Evolutionary conservation across 2,329 filamentous ascomycete species (phyloP), one percentile per base, ranked within the genome.

Genomic region (Penicillium nordicum): DNA sequence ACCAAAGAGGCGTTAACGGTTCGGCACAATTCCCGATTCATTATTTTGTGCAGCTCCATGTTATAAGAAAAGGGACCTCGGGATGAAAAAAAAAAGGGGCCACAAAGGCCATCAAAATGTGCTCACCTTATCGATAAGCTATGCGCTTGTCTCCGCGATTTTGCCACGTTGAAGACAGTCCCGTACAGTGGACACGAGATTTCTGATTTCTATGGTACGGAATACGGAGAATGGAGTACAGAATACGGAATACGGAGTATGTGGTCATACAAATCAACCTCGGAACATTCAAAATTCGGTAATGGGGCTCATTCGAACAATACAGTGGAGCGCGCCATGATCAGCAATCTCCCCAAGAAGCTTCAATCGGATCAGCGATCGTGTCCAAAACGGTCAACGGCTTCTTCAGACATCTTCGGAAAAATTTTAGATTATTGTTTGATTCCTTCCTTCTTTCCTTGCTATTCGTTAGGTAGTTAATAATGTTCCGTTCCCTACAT

Each of bases 141-240:
- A 36, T 36, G 30, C 23, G 18, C 25, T 50, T 36, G 47, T 32
- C 60, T 63, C 62, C 60, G 43, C 62, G 50, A 57, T 61, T 62
- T 61, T 42, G 58, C 62, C 62, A 64, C 62, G 60, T 63, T 63
- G 8, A 58, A 53, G 50, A 54, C 45, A 32, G 27, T 50, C 42
- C 42, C 42, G 45, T 32, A 27, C 45, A 47, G 54, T 57, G 56
- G 56, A 50, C 50, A 47, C 16, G 16, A n/a, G 16, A 11, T 43
- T 30, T 18, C 18, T 9, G 9, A 29, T 29, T 29, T 42, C 10
- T 29, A 29, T 25, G 40, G 18, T 43, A 27, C n/a, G 36, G 36
- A 38, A 27, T 27, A 27, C 25, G 25, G 25, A 27, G 8, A 8
- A 27, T 5, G 25, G 25, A 27, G 25, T 27, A 27, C 25, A 8